A percentile compares a stretch with the other conserved stretches of the same genome.
Evolutionary conservation across 2,329 filamentous ascomycete species (phyloP).

Genomic region (Pestalotiopsis sp.): DNA sequence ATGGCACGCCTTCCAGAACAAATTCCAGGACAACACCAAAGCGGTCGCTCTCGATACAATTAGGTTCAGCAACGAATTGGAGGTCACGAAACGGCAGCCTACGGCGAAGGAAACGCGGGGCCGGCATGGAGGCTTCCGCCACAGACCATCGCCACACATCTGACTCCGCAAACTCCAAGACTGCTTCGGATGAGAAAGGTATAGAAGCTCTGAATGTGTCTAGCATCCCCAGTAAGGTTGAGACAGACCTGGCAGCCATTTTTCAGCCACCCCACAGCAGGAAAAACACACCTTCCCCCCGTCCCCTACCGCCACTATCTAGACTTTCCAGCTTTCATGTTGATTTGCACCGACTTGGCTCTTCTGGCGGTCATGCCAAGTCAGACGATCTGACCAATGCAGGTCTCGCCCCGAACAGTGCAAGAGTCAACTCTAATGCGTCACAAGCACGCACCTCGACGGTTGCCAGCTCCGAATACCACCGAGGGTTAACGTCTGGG

Average conservation of each 20-base stretch:
- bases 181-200: constrained; percentile 24
- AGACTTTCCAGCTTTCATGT: constrained; percentile 57
- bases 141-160: constrained; percentile 55
- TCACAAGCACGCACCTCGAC: constrained; percentile 51
- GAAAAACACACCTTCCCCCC: constrained; percentile 55
- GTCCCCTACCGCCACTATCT: constrained; percentile 49
- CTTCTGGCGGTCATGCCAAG: constrained; percentile 37
- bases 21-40: constrained; percentile 31
- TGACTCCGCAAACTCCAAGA: constrained; percentile 42
- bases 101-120: constrained; percentile 53
- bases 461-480: constrained; percentile 70
- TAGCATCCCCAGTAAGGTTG: constrained; percentile 28
- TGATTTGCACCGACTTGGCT: constrained; percentile 50
- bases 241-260: constrained; percentile 31
- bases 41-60: constrained; percentile 62
- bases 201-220: constrained; percentile 27
- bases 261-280: constrained; percentile 33
- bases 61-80: constrained; percentile 58
- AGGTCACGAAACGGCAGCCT: constrained; percentile 58
- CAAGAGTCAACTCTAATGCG: constrained; percentile 27
- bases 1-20: constrained; percentile 43
- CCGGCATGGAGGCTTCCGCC: constrained; percentile 34
- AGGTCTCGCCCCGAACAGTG: constrained; percentile 16
- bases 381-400: constrained; percentile 19
- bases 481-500: constrained; percentile 65